phyloP scores from a whole-genome alignment of 2,329 filamentous ascomycete genomes.

The Sporothrix pallida region DNA sequence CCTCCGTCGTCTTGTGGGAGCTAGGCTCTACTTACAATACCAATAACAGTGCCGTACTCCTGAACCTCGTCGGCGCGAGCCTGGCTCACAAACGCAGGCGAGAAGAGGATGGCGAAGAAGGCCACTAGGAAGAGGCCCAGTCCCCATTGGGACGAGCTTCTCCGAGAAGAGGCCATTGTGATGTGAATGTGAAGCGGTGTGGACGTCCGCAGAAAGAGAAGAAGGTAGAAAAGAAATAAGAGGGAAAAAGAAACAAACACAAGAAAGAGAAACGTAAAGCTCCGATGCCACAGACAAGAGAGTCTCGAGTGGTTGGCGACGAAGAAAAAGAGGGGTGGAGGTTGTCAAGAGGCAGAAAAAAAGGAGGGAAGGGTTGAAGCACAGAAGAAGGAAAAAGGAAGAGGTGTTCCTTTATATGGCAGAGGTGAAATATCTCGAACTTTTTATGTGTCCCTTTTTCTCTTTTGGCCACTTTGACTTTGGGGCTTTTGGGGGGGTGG shows the following conservation, averaged over 20 bases:
- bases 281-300: conserved; percentile 12
- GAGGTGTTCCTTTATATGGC: conserved; percentile 21
- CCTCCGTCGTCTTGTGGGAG: not conserved
- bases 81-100: conserved; percentile 81
- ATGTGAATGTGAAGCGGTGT: conserved; percentile 5
- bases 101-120: conserved; percentile 89
- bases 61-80: conserved; percentile 76
- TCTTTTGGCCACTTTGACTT: conserved; percentile 30
- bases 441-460: conserved; percentile 35
- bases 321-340: not conserved
- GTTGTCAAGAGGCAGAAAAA: conserved; percentile 16
- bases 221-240: conserved; percentile 5
- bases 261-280: conserved; percentile 34
- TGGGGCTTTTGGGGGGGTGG: conserved; percentile 22
- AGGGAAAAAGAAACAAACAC: conserved; percentile 27
- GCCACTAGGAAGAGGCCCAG: conserved; percentile 86
- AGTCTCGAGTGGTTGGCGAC: conserved; percentile 2
- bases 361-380: conserved; percentile 13
- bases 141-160: conserved; percentile 41
- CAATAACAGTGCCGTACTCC: conserved; percentile 86
- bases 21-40: conserved; percentile 66
- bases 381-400: conserved; percentile 19
- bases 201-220: not conserved
- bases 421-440: conserved; percentile 21
- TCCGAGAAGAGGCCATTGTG: conserved; percentile 38